These are phyloP conservation scores for Salinomyces thailandicus DNA, from an alignment of 2,329 filamentous ascomycete species.

Conservation along the genomic window DNA sequence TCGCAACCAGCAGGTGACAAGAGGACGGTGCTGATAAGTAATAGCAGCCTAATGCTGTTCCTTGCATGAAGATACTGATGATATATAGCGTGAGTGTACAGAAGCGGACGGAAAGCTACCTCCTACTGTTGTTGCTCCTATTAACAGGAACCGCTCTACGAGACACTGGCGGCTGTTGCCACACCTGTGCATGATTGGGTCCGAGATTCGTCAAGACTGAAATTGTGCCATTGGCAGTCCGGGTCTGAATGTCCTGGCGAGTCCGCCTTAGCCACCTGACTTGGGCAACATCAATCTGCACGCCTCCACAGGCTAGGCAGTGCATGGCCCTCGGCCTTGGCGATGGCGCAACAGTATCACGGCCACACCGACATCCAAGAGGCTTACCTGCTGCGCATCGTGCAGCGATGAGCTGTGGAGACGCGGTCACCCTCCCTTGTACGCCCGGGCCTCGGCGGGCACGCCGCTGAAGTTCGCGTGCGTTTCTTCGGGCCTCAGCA, in stretches of 20 bases:
- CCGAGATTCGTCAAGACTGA: not conserved
- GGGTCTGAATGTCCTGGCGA: not conserved
- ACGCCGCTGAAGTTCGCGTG: not conserved
- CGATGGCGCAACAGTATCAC: slow-evolving; percentile 1
- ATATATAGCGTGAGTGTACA: no score
- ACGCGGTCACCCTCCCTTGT: no score
- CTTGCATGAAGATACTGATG: no score
- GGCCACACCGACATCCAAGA: slow-evolving; percentile 2
- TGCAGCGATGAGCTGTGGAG: no score
- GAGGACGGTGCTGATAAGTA: no score
- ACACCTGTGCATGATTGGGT: no score
- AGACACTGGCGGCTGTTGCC: not conserved
- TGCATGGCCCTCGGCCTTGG: not conserved
- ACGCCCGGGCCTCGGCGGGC: no score
- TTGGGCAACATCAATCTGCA: slow-evolving; percentile 1
- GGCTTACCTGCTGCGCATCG: not conserved
- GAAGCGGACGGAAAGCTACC: no score
- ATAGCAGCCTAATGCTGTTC: no score
- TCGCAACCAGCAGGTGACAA: no score
- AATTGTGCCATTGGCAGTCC: not conserved
- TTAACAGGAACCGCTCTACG: not conserved
- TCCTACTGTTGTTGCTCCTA: not conserved
- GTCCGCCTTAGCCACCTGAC: not conserved
- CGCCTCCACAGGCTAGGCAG: slow-evolving; percentile 4
- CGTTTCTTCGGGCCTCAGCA: not conserved